Conservation (phyloP, 2,329 filamentous ascomycete genomes). For the Botrytis squamosa region DNA sequence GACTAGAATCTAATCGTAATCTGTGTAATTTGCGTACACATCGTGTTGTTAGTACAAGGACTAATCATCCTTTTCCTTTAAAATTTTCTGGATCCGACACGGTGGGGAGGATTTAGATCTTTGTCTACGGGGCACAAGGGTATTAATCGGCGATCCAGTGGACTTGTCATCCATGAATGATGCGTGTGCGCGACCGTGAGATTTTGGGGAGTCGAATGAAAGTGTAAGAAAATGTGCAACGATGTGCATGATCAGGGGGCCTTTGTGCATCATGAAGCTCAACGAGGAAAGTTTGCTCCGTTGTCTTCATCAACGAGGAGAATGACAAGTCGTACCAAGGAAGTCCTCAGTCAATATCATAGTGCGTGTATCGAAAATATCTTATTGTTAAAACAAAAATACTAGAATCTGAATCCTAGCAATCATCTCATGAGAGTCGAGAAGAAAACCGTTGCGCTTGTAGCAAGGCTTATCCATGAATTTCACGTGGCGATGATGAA, state of each 20-base stretch:
- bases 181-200: slow-evolving; percentile 14
- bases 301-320: not conserved
- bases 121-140: slow-evolving; percentile 13
- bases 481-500: slow-evolving; percentile 20
- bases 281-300: slow-evolving; percentile 16
- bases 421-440: not conserved
- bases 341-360: not conserved
- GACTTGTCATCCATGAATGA: slow-evolving; percentile 1
- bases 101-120: slow-evolving; percentile 16
- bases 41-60: not conserved
- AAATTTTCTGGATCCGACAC: not conserved
- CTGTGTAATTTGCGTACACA: not conserved
- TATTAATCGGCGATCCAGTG: slow-evolving; percentile 18
- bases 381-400: not conserved
- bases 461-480: slow-evolving; percentile 22
- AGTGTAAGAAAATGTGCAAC: slow-evolving; percentile 12
- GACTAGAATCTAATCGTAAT: not conserved
- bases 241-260: slow-evolving; percentile 18
- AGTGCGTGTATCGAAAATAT: not conserved
- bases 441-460: slow-evolving; percentile 20
- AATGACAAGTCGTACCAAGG: not conserved
- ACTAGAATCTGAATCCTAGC: not conserved
- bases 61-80: not conserved
- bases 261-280: slow-evolving; percentile 16
- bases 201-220: slow-evolving; percentile 5